These are phyloP conservation scores for Periconia sp. DNA, from an alignment of 2,329 filamentous ascomycete genomes.

Conservation along the genomic window DNA sequence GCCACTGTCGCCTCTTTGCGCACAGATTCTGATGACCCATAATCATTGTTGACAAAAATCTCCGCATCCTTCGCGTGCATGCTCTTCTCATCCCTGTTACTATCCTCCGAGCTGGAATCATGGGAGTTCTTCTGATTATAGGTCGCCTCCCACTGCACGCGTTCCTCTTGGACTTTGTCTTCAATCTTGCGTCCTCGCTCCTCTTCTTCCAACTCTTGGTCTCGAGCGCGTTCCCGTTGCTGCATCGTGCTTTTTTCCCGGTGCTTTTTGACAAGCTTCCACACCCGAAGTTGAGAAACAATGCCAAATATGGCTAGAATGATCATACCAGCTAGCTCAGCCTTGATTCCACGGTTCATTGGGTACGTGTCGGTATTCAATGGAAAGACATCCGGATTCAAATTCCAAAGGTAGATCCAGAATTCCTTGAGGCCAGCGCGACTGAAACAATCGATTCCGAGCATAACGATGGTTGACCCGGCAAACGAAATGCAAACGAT, in stretches of 20 bases:
- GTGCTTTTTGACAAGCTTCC: conserved; percentile 71
- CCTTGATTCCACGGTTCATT: conserved; percentile 80
- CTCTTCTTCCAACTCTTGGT: conserved; percentile 67
- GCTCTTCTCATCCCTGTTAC: conserved; percentile 38
- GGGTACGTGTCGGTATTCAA: conserved; percentile 77
- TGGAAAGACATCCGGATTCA: conserved; percentile 79
- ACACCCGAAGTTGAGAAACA: conserved; percentile 82
- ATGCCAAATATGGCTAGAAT: conserved; percentile 75
- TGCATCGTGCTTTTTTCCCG: conserved; percentile 49
- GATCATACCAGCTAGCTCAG: conserved; percentile 78
- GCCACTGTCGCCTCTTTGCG: conserved; percentile 52
- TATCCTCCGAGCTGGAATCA: conserved; percentile 55
- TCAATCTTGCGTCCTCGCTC: conserved; percentile 69
- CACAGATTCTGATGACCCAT: conserved; percentile 44
- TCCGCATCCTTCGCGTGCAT: conserved; percentile 56
- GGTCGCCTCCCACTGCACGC: conserved; percentile 72
- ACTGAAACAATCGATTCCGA: conserved; percentile 91
- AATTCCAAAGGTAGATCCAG: conserved; percentile 86
- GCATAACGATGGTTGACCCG: conserved; percentile 74
- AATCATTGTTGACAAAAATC: conserved; percentile 53
- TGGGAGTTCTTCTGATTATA: conserved; percentile 65
- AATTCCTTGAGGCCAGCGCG: conserved; percentile 92
- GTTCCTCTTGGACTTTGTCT: conserved; percentile 62
- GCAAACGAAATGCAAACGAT: conserved; percentile 77
- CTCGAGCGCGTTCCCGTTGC: conserved; percentile 57